Conservation (phyloP, 2,329 filamentous ascomycete species). For the Colletotrichum cuscutae region DNA sequence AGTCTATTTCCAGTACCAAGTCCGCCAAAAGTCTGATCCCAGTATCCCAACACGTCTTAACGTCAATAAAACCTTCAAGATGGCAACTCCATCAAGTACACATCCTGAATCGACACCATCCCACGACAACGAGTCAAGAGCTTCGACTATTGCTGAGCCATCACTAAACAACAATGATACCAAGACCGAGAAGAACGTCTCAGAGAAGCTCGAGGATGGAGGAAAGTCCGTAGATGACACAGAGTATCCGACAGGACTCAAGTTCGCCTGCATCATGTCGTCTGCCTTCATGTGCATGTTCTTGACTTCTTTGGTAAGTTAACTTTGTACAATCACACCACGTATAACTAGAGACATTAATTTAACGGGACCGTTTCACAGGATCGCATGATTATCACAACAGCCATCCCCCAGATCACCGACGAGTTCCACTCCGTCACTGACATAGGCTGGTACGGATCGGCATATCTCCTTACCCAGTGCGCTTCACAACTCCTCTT, state of each 20-base stretch:
- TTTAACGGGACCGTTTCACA: neutral
- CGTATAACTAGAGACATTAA: neutral
- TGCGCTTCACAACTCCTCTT: conserved; percentile 42
- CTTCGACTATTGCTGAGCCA: neutral
- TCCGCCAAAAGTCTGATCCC: neutral
- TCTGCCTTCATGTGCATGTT: conserved; percentile 40
- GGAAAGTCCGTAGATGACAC: neutral
- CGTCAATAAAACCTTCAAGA: neutral
- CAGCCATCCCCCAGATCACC: conserved; percentile 45
- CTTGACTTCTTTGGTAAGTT: conserved; percentile 38
- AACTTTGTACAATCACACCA: neutral
- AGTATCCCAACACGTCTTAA: neutral
- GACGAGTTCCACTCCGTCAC: conserved; percentile 42
- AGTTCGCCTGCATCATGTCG: conserved; percentile 34
- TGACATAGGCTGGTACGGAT: conserved; percentile 44
- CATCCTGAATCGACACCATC: neutral
- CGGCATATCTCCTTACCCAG: conserved; percentile 40
- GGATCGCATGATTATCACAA: conserved; percentile 63
- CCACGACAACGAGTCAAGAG: neutral
- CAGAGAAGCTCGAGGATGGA: neutral
- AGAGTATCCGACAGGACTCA: conserved; percentile 4
- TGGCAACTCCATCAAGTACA: neutral
- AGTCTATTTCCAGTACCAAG: neutral
- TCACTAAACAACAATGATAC: neutral
- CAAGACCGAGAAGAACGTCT: neutral